Conservation (phyloP, 306 rosid species). For the Pachyrhizus erosus region DNA sequence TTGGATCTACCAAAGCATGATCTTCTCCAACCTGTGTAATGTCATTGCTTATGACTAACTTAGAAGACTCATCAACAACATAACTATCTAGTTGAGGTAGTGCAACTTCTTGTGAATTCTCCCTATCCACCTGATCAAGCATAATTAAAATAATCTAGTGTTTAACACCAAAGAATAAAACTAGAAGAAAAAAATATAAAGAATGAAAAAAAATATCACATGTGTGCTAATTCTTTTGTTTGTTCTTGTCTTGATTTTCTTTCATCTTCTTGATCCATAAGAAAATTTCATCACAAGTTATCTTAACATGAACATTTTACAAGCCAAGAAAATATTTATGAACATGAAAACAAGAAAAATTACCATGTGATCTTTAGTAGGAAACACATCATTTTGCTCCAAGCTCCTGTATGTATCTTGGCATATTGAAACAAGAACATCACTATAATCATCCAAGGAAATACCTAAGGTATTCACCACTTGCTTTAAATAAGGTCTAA, state of each 20-base stretch:
- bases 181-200: too few relatives aligned
- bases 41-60: too few relatives aligned
- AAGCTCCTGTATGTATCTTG: conserved; percentile 55
- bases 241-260: conserved; percentile 36
- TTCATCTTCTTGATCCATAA: conserved; percentile 60
- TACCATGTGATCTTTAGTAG: conserved; percentile 50
- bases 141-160: too few relatives aligned
- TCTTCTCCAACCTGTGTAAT: too few relatives aligned
- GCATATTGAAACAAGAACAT: conserved; percentile 73
- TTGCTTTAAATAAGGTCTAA: conserved; percentile 70
- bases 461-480: conserved; percentile 59
- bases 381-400: conserved; percentile 64
- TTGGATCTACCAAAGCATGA: too few relatives aligned
- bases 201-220: too few relatives aligned
- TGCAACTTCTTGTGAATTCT: too few relatives aligned
- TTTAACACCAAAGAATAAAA: too few relatives aligned
- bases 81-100: too few relatives aligned
- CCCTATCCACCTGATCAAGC: too few relatives aligned
- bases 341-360: conserved; percentile 24
- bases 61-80: too few relatives aligned
- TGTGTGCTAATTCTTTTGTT: too few relatives aligned
- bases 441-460: conserved; percentile 67
- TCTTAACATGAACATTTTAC: neutral
- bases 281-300: neutral
- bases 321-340: neutral